Conservation (phyloP, 148 eudicot species). For the Chenopodium formosanum region DNA sequence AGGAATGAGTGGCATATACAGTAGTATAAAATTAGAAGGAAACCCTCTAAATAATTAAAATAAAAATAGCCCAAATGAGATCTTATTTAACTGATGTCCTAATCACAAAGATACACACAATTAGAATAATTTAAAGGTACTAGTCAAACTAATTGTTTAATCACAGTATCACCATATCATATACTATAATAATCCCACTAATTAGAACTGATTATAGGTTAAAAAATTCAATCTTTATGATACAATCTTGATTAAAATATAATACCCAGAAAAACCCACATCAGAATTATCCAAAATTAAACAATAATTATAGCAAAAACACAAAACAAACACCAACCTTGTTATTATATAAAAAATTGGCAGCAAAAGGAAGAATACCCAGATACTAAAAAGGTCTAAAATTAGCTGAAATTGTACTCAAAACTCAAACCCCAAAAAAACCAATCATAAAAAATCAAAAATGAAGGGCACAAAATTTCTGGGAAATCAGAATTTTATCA, state of each 20-base stretch:
- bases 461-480: conserved; percentile 24
- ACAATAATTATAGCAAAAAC: conserved; percentile 25
- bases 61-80: conserved; percentile 11
- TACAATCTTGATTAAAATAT: conserved; percentile 45
- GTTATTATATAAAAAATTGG: conserved; percentile 15
- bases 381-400: conserved; percentile 13
- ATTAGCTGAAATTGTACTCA: conserved; percentile 23
- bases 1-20: conserved; percentile 21
- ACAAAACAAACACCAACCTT: conserved; percentile 26
- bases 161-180: conserved; percentile 27
- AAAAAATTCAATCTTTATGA: conserved; percentile 46
- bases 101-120: conserved; percentile 50
- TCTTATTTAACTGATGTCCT: conserved; percentile 49
- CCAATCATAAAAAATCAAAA: conserved; percentile 34
- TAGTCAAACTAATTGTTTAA: conserved; percentile 63
- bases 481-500: conserved; percentile 31
- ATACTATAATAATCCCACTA: conserved; percentile 33
- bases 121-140: conserved; percentile 31
- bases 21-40: conserved; percentile 21
- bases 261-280: conserved; percentile 48
- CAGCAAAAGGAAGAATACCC: conserved; percentile 32
- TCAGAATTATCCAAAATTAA: conserved; percentile 41
- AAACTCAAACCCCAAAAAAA: conserved; percentile 23
- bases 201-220: conserved; percentile 20
- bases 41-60: conserved; percentile 25